Evolutionary conservation across 1,284 basidiomycete species (phyloP).

Genomic region (Puccinia horiana): DNA sequence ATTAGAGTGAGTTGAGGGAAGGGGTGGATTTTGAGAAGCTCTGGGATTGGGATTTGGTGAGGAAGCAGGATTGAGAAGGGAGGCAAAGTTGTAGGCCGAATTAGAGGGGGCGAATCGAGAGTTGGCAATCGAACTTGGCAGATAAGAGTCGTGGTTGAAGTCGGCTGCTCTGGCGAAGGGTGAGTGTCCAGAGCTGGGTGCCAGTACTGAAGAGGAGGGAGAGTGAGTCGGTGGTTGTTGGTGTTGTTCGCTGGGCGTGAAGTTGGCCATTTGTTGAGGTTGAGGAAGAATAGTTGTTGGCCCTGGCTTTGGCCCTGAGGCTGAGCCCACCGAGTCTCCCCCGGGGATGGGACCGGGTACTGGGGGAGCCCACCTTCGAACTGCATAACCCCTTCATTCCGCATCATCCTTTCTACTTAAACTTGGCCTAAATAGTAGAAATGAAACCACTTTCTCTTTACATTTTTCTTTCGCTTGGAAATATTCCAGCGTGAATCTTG

Average conservation of each 20-base stretch:
- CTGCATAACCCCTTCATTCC: no score
- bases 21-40: neutral
- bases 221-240: neutral
- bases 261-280: constrained; percentile 8
- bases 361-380: no score
- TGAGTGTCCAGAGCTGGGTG: constrained; percentile 44
- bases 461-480: no score
- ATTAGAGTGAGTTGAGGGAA: neutral
- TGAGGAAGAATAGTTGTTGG: no score
- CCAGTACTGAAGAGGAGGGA: constrained; percentile 5
- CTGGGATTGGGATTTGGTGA: neutral
- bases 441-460: no score
- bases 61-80: constrained; percentile 4
- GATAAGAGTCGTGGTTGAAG: constrained; percentile 49
- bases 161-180: constrained; percentile 46
- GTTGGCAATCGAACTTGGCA: constrained; percentile 44
- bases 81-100: constrained; percentile 38
- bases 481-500: no score
- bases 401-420: no score
- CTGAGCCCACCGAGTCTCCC: no score
- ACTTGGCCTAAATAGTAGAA: no score
- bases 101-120: constrained; percentile 40
- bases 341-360: no score
- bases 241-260: neutral
- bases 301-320: no score